Percentiles rank a stretch among this genome's conserved stretches.
phyloP scores from a whole-genome alignment of 2,329 filamentous ascomycete genomes.

The Colletotrichum tabaci region DNA sequence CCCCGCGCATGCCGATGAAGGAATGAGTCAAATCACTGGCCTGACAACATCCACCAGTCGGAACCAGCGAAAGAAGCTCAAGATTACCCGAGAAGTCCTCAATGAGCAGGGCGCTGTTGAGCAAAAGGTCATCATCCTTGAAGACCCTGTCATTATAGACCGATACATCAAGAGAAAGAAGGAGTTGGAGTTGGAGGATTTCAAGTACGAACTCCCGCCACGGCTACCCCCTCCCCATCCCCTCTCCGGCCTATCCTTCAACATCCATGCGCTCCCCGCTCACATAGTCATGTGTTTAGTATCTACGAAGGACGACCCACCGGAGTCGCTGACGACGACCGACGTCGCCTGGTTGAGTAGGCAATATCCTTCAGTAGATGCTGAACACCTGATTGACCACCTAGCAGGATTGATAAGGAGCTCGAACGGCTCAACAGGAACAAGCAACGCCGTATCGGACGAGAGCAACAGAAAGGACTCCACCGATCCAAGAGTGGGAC shows the following conservation, averaged over 20 bases:
- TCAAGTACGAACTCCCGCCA: constrained; percentile 41
- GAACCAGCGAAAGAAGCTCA: constrained; percentile 75
- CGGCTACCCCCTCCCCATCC: constrained; percentile 29
- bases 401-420: constrained; percentile 76
- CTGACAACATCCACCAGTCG: constrained; percentile 77
- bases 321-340: constrained; percentile 42
- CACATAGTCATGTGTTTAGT: constrained; percentile 42
- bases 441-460: constrained; percentile 88
- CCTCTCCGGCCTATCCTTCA: constrained; percentile 33
- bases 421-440: constrained; percentile 90
- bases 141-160: constrained; percentile 88
- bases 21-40: constrained; percentile 82
- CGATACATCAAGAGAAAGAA: constrained; percentile 88
- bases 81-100: constrained; percentile 78
- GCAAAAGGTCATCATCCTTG: constrained; percentile 77
- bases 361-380: constrained; percentile 33
- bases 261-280: constrained; percentile 41
- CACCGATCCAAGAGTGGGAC: constrained; percentile 53
- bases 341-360: constrained; percentile 43
- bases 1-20: constrained; percentile 81
- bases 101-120: constrained; percentile 66
- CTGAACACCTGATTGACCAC: constrained; percentile 46
- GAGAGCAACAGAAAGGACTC: constrained; percentile 88
- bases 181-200: constrained; percentile 75
- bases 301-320: constrained; percentile 44